Percentiles rank a stretch among this genome's conserved stretches.
Conservation (phyloP, 495 filamentous ascomycete genomes). For the Apiosordaria backusii region DNA sequence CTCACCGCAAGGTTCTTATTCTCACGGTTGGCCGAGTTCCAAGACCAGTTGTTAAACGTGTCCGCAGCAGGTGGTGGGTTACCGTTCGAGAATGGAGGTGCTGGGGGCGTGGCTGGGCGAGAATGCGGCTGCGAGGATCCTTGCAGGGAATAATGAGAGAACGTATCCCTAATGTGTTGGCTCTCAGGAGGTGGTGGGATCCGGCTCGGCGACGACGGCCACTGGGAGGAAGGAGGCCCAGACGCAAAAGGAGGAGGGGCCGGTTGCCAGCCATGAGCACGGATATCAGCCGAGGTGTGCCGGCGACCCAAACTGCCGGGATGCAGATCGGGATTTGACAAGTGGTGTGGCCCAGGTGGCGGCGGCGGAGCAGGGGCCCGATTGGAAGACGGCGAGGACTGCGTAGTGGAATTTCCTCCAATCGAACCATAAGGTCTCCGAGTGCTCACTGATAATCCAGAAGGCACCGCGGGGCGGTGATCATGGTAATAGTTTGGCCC, state of each 20-base stretch:
- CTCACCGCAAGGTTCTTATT: conserved; percentile 46
- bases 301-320: conserved; percentile 74
- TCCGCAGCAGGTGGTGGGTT: conserved; percentile 26
- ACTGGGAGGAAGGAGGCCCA: conserved; percentile 69
- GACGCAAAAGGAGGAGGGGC: conserved; percentile 69
- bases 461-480: conserved; percentile 73
- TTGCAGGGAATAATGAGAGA: conserved; percentile 78
- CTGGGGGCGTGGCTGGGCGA: conserved; percentile 69
- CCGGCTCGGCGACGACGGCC: conserved; percentile 82
- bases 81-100: conserved; percentile 29
- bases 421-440: conserved; percentile 80
- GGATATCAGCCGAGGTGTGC: conserved; percentile 95
- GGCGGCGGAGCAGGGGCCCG: conserved; percentile 65
- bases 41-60: conserved; percentile 53
- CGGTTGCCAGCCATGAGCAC: conserved; percentile 80
- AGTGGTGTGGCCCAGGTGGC: conserved; percentile 68
- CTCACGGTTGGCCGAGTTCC: conserved; percentile 45
- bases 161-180: conserved; percentile 75
- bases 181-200: conserved; percentile 56
- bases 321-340: conserved; percentile 70
- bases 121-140: conserved; percentile 54
- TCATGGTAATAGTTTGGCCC: conserved; percentile 56
- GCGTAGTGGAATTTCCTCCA: conserved; percentile 47
- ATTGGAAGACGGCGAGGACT: conserved; percentile 69
- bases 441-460: conserved; percentile 72